Percentiles rank a stretch among this genome's conserved stretches.
Evolutionary conservation across 2,329 filamentous ascomycete species (phyloP).

Genomic region (Beauveria scarabaeidicola): DNA sequence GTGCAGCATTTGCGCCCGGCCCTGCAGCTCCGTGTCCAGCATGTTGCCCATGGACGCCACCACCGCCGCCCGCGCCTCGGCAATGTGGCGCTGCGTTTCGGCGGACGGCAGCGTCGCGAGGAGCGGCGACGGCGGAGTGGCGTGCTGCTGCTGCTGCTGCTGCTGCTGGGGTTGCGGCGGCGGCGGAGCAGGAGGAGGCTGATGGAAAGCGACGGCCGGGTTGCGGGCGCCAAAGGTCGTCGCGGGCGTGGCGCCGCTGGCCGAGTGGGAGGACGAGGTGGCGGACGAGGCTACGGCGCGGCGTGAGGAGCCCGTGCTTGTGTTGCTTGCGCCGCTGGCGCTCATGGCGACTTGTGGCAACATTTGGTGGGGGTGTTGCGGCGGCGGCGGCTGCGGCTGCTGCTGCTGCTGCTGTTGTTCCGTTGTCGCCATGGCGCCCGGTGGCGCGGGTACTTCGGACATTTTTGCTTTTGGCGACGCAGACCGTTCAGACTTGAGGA

Average conservation of each 20-base stretch:
- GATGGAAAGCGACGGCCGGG: background rate
- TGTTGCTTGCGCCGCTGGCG: constrained; percentile 7
- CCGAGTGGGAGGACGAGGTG: background rate
- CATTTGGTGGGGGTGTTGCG: background rate
- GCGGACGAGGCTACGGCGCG: background rate
- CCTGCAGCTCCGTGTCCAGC: constrained; percentile 59
- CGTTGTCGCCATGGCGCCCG: background rate
- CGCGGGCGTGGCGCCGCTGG: background rate
- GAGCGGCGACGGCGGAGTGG: constrained; percentile 16
- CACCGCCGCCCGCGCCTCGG: constrained; percentile 50
- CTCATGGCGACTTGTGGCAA: background rate
- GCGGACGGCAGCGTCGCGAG: constrained; percentile 32
- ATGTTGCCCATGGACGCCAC: constrained; percentile 59
- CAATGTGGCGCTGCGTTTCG: constrained; percentile 38
- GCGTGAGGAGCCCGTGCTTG: constrained; percentile 3
- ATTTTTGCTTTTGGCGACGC: background rate
- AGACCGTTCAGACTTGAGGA: background rate
- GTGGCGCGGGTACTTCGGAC: background rate
- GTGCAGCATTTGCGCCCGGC: constrained; percentile 62
- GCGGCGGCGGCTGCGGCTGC: background rate
- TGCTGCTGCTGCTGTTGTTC: background rate
- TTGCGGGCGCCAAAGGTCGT: background rate
- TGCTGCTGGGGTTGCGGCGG: background rate
- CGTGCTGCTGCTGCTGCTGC: background rate
- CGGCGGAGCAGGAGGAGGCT: background rate